These are phyloP conservation scores for Nannizziopsis barbatae DNA, from an alignment of 2,329 filamentous ascomycete genomes.

Conservation along the genomic window DNA sequence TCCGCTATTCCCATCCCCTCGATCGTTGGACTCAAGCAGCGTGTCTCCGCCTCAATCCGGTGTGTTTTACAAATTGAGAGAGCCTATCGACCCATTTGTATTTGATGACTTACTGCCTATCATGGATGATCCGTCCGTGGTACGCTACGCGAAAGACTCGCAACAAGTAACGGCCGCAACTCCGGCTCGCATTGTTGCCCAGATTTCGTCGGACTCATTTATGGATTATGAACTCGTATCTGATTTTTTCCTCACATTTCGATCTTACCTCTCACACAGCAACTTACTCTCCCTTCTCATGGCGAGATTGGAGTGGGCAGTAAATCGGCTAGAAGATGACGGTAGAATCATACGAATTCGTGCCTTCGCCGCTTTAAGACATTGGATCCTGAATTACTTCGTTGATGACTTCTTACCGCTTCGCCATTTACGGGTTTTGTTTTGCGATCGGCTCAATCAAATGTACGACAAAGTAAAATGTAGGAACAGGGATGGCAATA, in stretches of 20 bases:
- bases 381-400: conserved; percentile 98
- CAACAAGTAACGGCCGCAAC: conserved; percentile 79
- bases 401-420: conserved; percentile 81
- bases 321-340: conserved; percentile 65
- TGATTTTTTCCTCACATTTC: conserved; percentile 94
- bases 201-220: conserved; percentile 92
- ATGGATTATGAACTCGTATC: conserved; percentile 94
- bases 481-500: conserved; percentile 44
- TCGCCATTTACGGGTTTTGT: conserved; percentile 59
- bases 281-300: conserved; percentile 76
- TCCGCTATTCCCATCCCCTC: conserved; percentile 28
- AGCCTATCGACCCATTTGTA: conserved; percentile 53
- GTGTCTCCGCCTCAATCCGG: conserved; percentile 30
- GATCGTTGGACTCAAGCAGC: conserved; percentile 24
- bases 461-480: conserved; percentile 44
- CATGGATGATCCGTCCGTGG: conserved; percentile 69
- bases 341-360: conserved; percentile 91
- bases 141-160: conserved; percentile 62
- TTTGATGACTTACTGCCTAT: conserved; percentile 72
- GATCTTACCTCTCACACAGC: conserved; percentile 65
- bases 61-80: conserved; percentile 43
- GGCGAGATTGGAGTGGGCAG: conserved; percentile 75
- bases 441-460: conserved; percentile 68
- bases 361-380: conserved; percentile 86
- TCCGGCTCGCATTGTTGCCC: conserved; percentile 78